phyloP scores from a whole-genome alignment of 305 asterid species.

The Fraxinus albicans region DNA sequence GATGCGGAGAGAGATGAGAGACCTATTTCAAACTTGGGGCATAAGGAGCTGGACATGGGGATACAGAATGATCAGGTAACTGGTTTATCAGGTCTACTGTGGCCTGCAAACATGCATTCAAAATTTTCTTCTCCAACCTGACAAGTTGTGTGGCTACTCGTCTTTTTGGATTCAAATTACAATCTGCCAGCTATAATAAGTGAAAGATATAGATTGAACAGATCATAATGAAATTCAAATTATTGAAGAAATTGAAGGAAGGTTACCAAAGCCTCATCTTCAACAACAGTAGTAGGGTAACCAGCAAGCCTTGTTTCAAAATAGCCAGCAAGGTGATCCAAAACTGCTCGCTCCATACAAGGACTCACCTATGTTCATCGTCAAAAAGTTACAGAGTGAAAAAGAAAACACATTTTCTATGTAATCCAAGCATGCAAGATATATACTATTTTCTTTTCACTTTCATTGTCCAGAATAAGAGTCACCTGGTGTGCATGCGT shows the following conservation, averaged over 20 bases:
- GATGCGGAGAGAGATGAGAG: constrained; percentile 32
- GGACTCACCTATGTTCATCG: constrained; percentile 69
- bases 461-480: not conserved
- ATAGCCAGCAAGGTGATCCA: constrained; percentile 83
- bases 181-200: constrained; percentile 60
- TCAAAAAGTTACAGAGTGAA: constrained; percentile 11
- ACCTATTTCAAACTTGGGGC: constrained; percentile 72
- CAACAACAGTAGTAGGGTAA: constrained; percentile 77
- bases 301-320: constrained; percentile 65
- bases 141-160: constrained; percentile 93
- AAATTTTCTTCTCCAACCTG: constrained; percentile 75
- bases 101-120: constrained; percentile 71
- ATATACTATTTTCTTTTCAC: not conserved
- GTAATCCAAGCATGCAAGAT: constrained; percentile 11
- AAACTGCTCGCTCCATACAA: constrained; percentile 91
- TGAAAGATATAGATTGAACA: constrained; percentile 22
- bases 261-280: constrained; percentile 81
- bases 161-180: constrained; percentile 63
- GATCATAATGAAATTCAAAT: not conserved
- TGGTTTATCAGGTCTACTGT: constrained; percentile 71
- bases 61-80: constrained; percentile 75
- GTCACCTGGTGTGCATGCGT: not conserved
- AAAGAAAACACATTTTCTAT: constrained; percentile 13
- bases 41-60: constrained; percentile 93
- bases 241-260: constrained; percentile 11